Conservation (phyloP, 1,284 basidiomycete species). For the Cryptococcus depauperatus region DNA sequence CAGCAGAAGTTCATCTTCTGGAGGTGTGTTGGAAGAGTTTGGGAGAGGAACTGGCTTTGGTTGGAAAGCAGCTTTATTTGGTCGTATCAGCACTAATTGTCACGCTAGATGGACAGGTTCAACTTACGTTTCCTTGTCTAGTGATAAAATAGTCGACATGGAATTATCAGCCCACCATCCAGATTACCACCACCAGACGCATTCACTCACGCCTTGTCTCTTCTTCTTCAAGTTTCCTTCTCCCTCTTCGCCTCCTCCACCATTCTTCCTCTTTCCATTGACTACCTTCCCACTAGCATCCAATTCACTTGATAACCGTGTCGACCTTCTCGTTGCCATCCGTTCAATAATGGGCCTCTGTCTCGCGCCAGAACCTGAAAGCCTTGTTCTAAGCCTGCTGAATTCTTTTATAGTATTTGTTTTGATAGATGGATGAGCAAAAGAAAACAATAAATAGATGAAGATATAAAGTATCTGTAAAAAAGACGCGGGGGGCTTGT, state of each 20-base stretch:
- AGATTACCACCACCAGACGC: not conserved
- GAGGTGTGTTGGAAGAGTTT: constrained; percentile 27
- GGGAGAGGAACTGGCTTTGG: constrained; percentile 23
- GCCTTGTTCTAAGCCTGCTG: not conserved
- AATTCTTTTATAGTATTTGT: not conserved
- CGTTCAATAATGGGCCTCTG: not conserved
- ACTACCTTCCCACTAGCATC: constrained; percentile 7
- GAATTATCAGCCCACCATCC: not conserved
- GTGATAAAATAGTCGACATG: not conserved
- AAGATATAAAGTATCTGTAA: not conserved
- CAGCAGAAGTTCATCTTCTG: constrained; percentile 18
- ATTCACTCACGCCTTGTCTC: constrained; percentile 16
- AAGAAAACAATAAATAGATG: too few relatives aligned
- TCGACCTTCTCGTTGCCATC: constrained; percentile 5
- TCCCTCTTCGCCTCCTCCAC: constrained; percentile 3
- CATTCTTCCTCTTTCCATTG: constrained; percentile 15
- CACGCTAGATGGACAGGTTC: not conserved
- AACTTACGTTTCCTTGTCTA: constrained; percentile 14
- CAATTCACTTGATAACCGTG: constrained; percentile 1
- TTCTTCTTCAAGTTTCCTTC: constrained; percentile 17
- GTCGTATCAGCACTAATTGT: not conserved
- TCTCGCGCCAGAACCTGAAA: not conserved
- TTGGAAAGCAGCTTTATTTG: constrained; percentile 27
- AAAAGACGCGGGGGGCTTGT: not conserved
- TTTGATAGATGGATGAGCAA: not conserved